Conservation (phyloP, 495 filamentous ascomycete species). For the Trichoderma reesei region DNA sequence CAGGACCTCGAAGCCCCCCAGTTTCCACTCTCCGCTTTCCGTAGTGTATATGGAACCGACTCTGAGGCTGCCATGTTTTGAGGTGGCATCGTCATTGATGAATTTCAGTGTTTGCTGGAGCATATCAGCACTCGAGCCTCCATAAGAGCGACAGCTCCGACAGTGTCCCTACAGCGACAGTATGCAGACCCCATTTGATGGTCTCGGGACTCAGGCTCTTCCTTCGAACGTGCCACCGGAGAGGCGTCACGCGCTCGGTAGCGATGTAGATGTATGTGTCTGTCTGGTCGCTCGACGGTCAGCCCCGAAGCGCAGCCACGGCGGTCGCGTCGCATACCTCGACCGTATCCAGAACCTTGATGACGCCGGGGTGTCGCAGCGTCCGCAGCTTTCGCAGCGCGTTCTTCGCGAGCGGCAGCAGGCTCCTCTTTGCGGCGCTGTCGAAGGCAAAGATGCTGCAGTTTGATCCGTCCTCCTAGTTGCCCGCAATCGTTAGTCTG, state of each 20-base stretch:
- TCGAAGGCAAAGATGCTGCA: conserved; percentile 98
- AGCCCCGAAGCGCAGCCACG: conserved; percentile 4
- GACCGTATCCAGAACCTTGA: conserved; percentile 86
- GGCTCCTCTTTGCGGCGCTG: conserved; percentile 52
- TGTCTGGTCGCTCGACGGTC: conserved; percentile 43
- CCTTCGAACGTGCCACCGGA: conserved; percentile 77
- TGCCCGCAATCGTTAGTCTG: not conserved
- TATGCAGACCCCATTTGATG: conserved; percentile 88
- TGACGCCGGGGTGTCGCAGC: conserved; percentile 84
- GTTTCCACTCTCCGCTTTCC: conserved; percentile 96
- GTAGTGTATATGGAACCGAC: conserved; percentile 80
- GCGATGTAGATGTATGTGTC: conserved; percentile 91
- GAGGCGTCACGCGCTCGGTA: conserved; percentile 76
- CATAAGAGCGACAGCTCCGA: not conserved
- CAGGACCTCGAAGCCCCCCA: conserved; percentile 85
- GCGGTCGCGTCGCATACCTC: conserved; percentile 51
- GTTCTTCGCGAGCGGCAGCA: conserved; percentile 80
- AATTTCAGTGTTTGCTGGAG: conserved; percentile 80
- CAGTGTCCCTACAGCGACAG: conserved; percentile 57
- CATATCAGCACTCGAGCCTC: conserved; percentile 12
- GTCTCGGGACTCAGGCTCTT: conserved; percentile 80
- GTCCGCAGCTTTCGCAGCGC: conserved; percentile 86
- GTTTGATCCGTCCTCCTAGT: conserved; percentile 78
- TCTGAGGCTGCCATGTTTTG: conserved; percentile 77
- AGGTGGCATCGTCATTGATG: conserved; percentile 85